phyloP scores from a whole-genome alignment of 495 filamentous ascomycete species.

The Rostrohypoxylon terebratum region DNA sequence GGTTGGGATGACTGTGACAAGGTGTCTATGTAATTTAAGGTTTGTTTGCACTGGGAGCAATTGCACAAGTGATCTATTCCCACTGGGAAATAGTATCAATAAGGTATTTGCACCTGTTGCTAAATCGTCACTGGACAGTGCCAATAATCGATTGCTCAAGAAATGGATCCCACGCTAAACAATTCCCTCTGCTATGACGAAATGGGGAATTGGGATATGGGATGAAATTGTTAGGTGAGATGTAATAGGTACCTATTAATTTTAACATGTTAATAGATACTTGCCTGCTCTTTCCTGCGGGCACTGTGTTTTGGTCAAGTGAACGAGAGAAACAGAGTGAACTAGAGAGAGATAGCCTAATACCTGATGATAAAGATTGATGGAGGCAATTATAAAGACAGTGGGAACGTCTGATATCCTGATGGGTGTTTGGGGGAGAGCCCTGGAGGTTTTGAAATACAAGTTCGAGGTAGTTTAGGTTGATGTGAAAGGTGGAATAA shows the following conservation, averaged over 20 bases:
- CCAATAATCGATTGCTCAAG: neutral
- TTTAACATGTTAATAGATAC: neutral
- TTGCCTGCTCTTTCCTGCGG: neutral
- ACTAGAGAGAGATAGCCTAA: too few species aligned
- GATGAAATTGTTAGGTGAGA: neutral
- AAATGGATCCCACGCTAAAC: neutral
- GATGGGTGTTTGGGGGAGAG: too few species aligned
- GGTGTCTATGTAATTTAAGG: neutral
- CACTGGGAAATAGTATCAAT: neutral
- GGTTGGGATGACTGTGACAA: neutral
- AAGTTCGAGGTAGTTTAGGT: too few species aligned
- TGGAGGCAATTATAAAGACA: too few species aligned
- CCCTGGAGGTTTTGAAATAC: too few species aligned
- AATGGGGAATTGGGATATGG: too few species aligned
- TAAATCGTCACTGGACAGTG: neutral
- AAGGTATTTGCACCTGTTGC: neutral
- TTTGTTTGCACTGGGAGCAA: conserved; percentile 3
- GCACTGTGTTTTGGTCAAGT: too few species aligned
- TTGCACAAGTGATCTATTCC: neutral
- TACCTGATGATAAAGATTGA: too few species aligned
- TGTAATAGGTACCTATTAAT: neutral
- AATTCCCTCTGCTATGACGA: neutral
- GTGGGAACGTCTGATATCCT: too few species aligned
- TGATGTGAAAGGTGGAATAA: neutral
- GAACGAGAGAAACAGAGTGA: too few species aligned